Conservation (phyloP, 495 filamentous ascomycete species). For the Penicillium mononematosum region DNA sequence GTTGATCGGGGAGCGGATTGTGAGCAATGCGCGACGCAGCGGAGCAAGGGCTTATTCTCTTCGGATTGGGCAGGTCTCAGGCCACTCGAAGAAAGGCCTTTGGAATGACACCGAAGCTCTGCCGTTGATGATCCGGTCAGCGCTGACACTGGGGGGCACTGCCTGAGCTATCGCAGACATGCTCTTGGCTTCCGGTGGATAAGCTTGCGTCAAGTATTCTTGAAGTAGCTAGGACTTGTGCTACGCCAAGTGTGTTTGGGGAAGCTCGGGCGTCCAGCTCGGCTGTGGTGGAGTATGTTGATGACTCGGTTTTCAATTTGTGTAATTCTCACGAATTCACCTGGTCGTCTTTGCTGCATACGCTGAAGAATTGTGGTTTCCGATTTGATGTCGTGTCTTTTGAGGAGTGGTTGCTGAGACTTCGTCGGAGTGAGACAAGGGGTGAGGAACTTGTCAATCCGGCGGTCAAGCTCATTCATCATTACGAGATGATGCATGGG, state of each 20-base stretch:
- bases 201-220: conserved; percentile 47
- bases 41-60: conserved; percentile 48
- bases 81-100: conserved; percentile 47
- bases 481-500: conserved; percentile 45
- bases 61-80: conserved; percentile 61
- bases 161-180: conserved; percentile 45
- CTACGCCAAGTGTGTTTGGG: background rate
- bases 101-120: conserved; percentile 62
- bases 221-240: conserved; percentile 43
- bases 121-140: conserved; percentile 55
- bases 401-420: conserved; percentile 48
- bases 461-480: conserved; percentile 58
- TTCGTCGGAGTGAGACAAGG: conserved; percentile 45
- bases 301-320: conserved; percentile 53
- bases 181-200: conserved; percentile 60
- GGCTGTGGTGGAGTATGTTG: conserved; percentile 4
- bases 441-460: conserved; percentile 52
- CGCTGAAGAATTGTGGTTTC: conserved; percentile 40
- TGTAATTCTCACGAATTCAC: conserved; percentile 50
- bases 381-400: conserved; percentile 48
- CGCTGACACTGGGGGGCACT: conserved; percentile 47
- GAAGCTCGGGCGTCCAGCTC: background rate
- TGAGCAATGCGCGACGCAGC: conserved; percentile 36
- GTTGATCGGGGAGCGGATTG: conserved; percentile 53
- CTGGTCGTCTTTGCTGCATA: conserved; percentile 52